Evolutionary conservation across 179 eudicot genomes (phyloP), one percentile per base, ranked within the genome.

Genomic region (Spinacia oleracea): DNA sequence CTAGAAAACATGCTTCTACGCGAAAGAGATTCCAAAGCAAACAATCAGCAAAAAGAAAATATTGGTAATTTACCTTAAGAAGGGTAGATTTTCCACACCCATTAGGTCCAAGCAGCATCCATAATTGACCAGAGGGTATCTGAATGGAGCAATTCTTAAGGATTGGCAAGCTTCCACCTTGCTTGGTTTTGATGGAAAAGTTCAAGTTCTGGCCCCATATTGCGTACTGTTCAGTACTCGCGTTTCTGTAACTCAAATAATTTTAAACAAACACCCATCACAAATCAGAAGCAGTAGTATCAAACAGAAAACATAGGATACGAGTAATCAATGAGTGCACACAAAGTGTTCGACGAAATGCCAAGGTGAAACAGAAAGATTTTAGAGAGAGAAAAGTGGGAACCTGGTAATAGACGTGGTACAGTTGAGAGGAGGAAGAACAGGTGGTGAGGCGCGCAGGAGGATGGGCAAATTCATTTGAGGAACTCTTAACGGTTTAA

Each of bases 21-120:
- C 23, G 68, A 60, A 68, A 16, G 46, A 43, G 21, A 77, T 10
- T 29, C 8, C 6, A 29, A 67, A 4, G 4, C n/a, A 53, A 77
- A 23, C 20, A 50, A 67, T 16, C 1, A 64, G 5, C 29, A 53
- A 43, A 15, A 29, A 78, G 40, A 15, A 29, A 78, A 50, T 34
- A 66, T 3, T 3, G 16, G 27, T 16, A 42, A 35, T 23, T 46
- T 74, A 90, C 97, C 85, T 93, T 95, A 74, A 96, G 87, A 81
- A 96, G 99, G 80, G 98, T 96, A 45, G 99, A 96, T 85, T 93
- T 93, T 21, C 99, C 98, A 76, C 94, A 96, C 1, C 97, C 98
- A 81, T 96, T 96, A 77, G 98, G 99, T 15, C 99, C 99, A 83
- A 96, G 98, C 78, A 96, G 93, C 99, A 96, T 96, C 97, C 99